Base-by-base conservation (phyloP, 2,329 filamentous ascomycete genomes). In the Colletotrichum gloeosporioides region DNA sequence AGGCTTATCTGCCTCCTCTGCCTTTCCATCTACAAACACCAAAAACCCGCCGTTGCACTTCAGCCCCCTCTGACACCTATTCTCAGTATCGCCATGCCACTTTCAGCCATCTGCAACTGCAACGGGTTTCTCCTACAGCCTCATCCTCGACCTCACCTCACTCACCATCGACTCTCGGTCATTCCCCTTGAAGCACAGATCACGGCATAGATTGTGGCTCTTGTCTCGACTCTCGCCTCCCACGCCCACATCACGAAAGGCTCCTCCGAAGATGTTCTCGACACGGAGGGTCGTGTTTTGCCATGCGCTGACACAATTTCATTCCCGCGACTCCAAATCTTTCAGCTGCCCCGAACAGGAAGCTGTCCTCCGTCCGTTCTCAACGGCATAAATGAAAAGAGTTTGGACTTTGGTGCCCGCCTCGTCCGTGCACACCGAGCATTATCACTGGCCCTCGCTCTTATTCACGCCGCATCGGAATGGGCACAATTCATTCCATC, bases 171-270 rank as follows among this genome's bases (percentile, higher is more conserved):
- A 32, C 18, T 32, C 69, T 44, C 27, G 27, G 32, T 6, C 32
- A 18, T n/a, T 22, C 32, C 32, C 27, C 71, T 59, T n/a, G 25
- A 59, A 22, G 32, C 44, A 49, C 32, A 34, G 44, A 22, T 39
- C 61, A 49, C 66, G 22, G 53, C 36, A 53, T 65, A 32, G 16
- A 36, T 62, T 72, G 31, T 27, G 53, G 36, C 53, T 73, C 36
- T 64, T 57, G 57, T 32, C 44, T 49, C 44, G 44, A 49, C 18
- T 49, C 44, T 22, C 22, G 27, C 7, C 65, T 36, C 16, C 64
- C 53, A 44, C 39, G 31, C 70, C 70, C 70, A 76, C 73, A 65
- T 76, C 64, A 73, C 73, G 73, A 76, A 57, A 34, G 25, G n/a
- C 36, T 49, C 34, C 49, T 64, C 55, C 53, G 31, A 69, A 67